Evolutionary conservation across 163 green algal genomes (phyloP), one percentile per base, ranked within the genome.

Genomic region (Scenedesmus sp.): DNA sequence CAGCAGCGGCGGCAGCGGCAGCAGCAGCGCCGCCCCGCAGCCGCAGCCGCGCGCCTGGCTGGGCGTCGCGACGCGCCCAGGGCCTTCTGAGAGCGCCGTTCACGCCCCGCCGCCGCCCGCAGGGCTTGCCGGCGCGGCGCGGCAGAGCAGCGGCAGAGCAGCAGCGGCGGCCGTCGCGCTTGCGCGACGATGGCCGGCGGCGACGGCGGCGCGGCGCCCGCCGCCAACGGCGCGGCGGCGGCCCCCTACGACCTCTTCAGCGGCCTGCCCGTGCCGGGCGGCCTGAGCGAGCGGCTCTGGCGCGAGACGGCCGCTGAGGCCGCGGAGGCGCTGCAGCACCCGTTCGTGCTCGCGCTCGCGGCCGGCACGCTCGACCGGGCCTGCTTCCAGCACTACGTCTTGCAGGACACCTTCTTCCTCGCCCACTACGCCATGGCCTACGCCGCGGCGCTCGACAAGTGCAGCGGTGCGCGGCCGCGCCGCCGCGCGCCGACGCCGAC

Each of bases 391-490:
- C 83, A 88, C 77, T 96, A 94, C 74, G 83, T 95, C 0, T 74
- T 79, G 0, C 87, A 96, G 74, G 92, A 96, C 62, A 83, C 84
- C 5, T 84, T 86, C 66, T 96, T 93, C 64, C 84, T 96, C 20
- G 51, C 79, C 3, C 81, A 84, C 45, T 96, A 96, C 80, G 87
- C 87, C 0, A 67, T 75, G 31, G 87, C 90, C 9, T 96, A 94
- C 64, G 60, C 67, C 1, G 75, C 87, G 11, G 84, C 86, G 36
- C 63, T 93, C 2, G 56, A 74, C 51, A 90, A 89, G 56, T 72
- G 71, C 45, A 1, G 13, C 9, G 50, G 13, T 5, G 10, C 14
- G 50, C n/a, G n/a, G n/a, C n/a, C n/a, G n/a, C n/a, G n/a, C n/a
- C n/a, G n/a, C n/a, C n/a, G n/a, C n/a, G n/a, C n/a, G n/a, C n/a